Base-by-base conservation (phyloP, 768 basidiomycete species). In the Suillus paluster region DNA sequence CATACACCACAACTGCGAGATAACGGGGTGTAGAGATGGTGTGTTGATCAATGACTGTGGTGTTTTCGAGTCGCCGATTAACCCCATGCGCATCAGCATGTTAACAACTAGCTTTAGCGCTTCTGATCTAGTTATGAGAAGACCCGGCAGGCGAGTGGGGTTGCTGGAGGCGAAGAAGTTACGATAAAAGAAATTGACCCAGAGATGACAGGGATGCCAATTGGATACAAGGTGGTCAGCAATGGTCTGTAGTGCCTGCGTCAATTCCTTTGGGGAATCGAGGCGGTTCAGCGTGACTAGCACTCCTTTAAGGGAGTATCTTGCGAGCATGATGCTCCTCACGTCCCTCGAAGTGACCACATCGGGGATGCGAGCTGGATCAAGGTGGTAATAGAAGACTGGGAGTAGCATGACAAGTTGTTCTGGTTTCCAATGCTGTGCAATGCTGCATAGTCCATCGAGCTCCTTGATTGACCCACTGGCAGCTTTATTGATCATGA, bases 321-420 rank as follows among this genome's bases (percentile, higher is more conserved):
- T 39, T 39, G 54, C 54, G 23, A 55, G 23, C 54, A 55, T 55
- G 38, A 55, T 39, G 7, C 34, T 19, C 11, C 54, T 55, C 36
- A 55, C 54, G 23, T 55, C 54, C 38, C 39, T 55, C 10, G 54
- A 55, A 55, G 38, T 55, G 25, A 55, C 36, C 17, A 55, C 54
- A 39, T 55, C 54, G 38, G 57, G 57, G 27, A 58, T 58, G 15
- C 42, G 57, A 46, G 57, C 27, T 33, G 57, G 57, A 55, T 58
- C 57, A 36, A 58, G 57, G 48, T 58, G 57, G 27, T 46, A 27
- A 12, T 58, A 58, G 27, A 58, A 58, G n/a, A 58, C 52, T 33
- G 57, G 57, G 11, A 58, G 57, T 6, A 58, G n/a, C 14, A 57
- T 36, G 27, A 55, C 15, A 21, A 58, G 57, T 36, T 55, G 57